Evolutionary conservation across 768 basidiomycete species (phyloP).

Genomic region (Leccinum subgranulosum): DNA sequence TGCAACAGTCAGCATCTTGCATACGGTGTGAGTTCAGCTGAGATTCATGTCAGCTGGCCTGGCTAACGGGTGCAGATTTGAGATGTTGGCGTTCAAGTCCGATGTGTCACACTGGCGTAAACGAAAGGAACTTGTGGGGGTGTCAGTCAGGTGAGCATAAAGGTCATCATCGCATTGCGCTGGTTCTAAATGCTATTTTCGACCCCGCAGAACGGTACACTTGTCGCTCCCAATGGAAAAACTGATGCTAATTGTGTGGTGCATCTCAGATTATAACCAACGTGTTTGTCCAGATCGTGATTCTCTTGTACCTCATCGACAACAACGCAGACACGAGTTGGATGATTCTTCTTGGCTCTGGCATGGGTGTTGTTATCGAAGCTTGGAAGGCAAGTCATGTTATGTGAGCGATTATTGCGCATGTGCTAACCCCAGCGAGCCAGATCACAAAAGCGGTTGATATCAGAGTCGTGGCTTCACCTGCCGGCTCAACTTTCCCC

Average conservation of each 20-base stretch:
- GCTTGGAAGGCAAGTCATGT: conserved; percentile 79
- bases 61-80: conserved; percentile 55
- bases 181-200: conserved; percentile 17
- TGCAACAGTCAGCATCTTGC: conserved; percentile 79
- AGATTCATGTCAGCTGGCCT: neutral
- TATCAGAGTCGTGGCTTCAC: conserved; percentile 61
- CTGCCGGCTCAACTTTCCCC: conserved; percentile 66
- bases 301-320: conserved; percentile 91
- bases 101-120: conserved; percentile 96
- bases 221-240: conserved; percentile 7
- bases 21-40: conserved; percentile 64
- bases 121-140: conserved; percentile 92
- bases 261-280: conserved; percentile 74
- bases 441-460: conserved; percentile 91
- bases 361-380: conserved; percentile 78
- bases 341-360: conserved; percentile 94
- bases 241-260: conserved; percentile 11
- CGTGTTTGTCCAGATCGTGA: conserved; percentile 87
- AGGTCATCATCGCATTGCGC: conserved; percentile 3
- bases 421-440: conserved; percentile 14
- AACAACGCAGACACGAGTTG: conserved; percentile 94
- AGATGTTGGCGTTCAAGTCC: conserved; percentile 93
- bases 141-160: conserved; percentile 75
- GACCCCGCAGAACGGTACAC: conserved; percentile 51
- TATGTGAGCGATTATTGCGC: conserved; percentile 6